Evolutionary conservation across 2,329 filamentous ascomycete genomes (phyloP).

Genomic region (Samsoniella hepiali): DNA sequence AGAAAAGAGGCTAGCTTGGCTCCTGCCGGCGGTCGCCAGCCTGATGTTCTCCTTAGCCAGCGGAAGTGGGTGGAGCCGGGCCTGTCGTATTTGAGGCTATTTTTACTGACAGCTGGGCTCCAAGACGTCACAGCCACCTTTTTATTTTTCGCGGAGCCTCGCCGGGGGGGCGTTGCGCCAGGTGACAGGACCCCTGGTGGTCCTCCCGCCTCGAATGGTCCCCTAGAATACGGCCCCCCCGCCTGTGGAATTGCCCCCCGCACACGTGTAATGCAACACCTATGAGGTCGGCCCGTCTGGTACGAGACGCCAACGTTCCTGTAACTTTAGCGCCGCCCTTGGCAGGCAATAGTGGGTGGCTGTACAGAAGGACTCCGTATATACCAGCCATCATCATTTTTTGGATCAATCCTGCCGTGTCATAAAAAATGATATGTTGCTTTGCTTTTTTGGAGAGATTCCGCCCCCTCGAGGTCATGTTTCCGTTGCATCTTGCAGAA

Average conservation of each 20-base stretch:
- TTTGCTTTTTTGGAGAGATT: too few species aligned
- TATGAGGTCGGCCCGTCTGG: too few species aligned
- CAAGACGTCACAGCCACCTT: slow-evolving; percentile 4
- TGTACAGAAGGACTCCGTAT: too few species aligned
- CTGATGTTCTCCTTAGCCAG: neutral
- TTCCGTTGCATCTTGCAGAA: neutral
- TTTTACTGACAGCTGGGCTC: neutral
- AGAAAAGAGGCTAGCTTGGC: neutral
- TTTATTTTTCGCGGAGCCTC: neutral
- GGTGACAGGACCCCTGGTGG: neutral
- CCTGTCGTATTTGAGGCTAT: slow-evolving; percentile 10
- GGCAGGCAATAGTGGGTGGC: too few species aligned
- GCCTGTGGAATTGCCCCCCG: too few species aligned
- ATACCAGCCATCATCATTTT: too few species aligned
- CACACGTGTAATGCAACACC: too few species aligned
- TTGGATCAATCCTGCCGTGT: too few species aligned
- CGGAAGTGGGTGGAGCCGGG: neutral
- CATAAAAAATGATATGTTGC: too few species aligned
- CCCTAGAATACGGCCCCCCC: neutral
- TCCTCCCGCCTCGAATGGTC: neutral
- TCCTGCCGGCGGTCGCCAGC: neutral
- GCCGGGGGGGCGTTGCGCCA: neutral
- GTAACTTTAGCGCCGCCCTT: too few species aligned
- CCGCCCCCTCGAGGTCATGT: too few species aligned
- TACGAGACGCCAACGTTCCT: too few species aligned